These are phyloP conservation scores for Suillus variegatus DNA, from an alignment of 768 basidiomycete genomes.

Conservation along the genomic window DNA sequence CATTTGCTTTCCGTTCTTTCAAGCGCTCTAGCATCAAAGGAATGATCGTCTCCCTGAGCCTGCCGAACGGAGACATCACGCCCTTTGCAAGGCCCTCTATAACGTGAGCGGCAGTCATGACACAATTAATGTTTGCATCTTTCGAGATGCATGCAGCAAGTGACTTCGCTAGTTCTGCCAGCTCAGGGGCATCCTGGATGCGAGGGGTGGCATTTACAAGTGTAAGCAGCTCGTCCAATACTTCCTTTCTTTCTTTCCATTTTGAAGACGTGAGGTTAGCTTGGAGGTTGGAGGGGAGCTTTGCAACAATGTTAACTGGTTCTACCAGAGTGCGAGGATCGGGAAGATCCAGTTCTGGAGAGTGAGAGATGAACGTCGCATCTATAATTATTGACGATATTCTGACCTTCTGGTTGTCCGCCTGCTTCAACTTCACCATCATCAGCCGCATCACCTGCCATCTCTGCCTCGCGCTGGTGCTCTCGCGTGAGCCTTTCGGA, in stretches of 20 bases:
- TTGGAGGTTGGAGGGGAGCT: constrained; percentile 76
- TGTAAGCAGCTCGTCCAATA: constrained; percentile 77
- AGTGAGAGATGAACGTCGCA: constrained; percentile 9
- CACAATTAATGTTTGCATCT: constrained; percentile 96
- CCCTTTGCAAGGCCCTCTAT: constrained; percentile 87
- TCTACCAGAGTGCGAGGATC: constrained; percentile 84
- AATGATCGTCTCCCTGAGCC: constrained; percentile 71
- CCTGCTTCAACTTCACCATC: constrained; percentile 40
- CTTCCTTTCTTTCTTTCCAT: constrained; percentile 98
- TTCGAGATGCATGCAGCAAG: constrained; percentile 79
- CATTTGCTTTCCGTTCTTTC: constrained; percentile 92
- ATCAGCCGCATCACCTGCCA: constrained; percentile 36
- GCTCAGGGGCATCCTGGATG: constrained; percentile 78
- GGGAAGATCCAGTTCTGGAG: constrained; percentile 50
- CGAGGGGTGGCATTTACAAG: constrained; percentile 69
- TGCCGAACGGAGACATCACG: constrained; percentile 71
- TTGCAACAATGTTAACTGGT: constrained; percentile 73
- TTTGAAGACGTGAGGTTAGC: constrained; percentile 83
- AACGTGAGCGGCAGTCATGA: constrained; percentile 83
- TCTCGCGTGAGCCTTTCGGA: constrained; percentile 77
- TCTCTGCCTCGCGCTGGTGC: constrained; percentile 72
- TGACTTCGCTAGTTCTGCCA: constrained; percentile 74
- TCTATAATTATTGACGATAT: neutral
- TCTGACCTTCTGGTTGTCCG: constrained; percentile 55
- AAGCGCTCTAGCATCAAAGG: constrained; percentile 81